phyloP scores from a whole-genome alignment of 2,329 filamentous ascomycete genomes.

The Onygena corvina region DNA sequence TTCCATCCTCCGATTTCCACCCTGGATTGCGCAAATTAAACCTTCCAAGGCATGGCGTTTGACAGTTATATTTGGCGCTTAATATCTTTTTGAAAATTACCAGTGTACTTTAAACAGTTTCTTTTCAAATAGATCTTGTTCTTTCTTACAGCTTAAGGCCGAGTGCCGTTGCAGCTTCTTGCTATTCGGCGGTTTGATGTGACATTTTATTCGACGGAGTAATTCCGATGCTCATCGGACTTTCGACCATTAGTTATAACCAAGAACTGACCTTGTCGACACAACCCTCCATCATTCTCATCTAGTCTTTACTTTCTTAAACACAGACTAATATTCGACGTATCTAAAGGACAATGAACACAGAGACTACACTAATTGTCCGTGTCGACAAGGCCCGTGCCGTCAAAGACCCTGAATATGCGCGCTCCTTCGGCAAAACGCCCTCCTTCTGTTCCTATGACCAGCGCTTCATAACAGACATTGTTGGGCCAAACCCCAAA shows the following conservation, averaged over 20 bases:
- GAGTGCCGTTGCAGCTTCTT: not conserved
- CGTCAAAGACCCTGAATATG: constrained; percentile 11
- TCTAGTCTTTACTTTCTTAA: too few species aligned
- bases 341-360: not conserved
- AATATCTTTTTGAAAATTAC: not conserved
- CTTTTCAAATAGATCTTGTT: not conserved
- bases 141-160: not conserved
- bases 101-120: constrained; percentile 1
- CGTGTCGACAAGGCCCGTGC: constrained; percentile 13
- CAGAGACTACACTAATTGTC: constrained; percentile 3
- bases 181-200: too few species aligned
- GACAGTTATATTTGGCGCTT: not conserved
- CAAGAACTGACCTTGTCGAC: too few species aligned
- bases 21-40: not conserved
- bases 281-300: too few species aligned
- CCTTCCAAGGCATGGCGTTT: not conserved
- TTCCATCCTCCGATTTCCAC: not conserved
- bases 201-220: too few species aligned
- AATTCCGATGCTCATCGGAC: too few species aligned
- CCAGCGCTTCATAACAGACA: constrained; percentile 16
- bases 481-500: constrained; percentile 28
- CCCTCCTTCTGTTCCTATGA: constrained; percentile 16
- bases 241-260: too few species aligned
- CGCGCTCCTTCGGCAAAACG: constrained; percentile 10
- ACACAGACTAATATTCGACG: too few species aligned